A percentile compares a stretch with the other conserved stretches of the same genome.
These are phyloP conservation scores for Komagataella ulmi DNA, from an alignment of 805 yeast genomes.

Conservation along the genomic window DNA sequence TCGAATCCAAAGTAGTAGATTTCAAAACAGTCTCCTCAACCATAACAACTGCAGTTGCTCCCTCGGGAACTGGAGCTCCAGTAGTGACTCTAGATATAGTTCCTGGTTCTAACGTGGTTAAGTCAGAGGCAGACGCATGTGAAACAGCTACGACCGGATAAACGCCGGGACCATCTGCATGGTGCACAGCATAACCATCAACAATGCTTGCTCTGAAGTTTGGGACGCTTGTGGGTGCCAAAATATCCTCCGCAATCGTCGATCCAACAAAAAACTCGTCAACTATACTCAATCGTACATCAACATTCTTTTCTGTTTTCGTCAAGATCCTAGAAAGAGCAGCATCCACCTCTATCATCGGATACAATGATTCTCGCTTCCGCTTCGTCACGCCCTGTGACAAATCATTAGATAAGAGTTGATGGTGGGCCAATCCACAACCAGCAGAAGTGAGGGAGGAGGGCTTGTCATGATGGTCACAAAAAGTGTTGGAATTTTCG, in stretches of 20 bases:
- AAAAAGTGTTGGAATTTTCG: not conserved
- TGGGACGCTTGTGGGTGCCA: constrained; percentile 27
- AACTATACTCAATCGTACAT: constrained; percentile 12
- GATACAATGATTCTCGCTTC: constrained; percentile 34
- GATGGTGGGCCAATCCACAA: constrained; percentile 23
- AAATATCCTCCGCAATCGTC: constrained; percentile 27
- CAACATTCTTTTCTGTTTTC: constrained; percentile 18
- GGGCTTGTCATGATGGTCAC: constrained; percentile 7
- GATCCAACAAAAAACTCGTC: constrained; percentile 21
- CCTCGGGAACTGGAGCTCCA: constrained; percentile 44
- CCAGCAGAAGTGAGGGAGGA: constrained; percentile 10
- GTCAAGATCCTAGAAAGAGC: constrained; percentile 22
- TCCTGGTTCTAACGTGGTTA: constrained; percentile 12
- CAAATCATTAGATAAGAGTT: constrained; percentile 19
- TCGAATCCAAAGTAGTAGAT: constrained; percentile 19
- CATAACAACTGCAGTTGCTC: constrained; percentile 38
- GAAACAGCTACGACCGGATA: constrained; percentile 26
- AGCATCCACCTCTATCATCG: constrained; percentile 26
- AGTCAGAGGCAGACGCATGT: constrained; percentile 23
- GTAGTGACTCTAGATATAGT: constrained; percentile 35
- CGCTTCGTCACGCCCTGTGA: constrained; percentile 24
- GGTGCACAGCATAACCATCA: constrained; percentile 39
- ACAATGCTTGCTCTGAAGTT: constrained; percentile 40
- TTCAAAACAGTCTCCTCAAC: constrained; percentile 36
- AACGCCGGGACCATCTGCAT: constrained; percentile 29